A percentile compares a stretch with the other conserved stretches of the same genome.
phyloP scores from a whole-genome alignment of 495 filamentous ascomycete genomes.

The Podospora australis region DNA sequence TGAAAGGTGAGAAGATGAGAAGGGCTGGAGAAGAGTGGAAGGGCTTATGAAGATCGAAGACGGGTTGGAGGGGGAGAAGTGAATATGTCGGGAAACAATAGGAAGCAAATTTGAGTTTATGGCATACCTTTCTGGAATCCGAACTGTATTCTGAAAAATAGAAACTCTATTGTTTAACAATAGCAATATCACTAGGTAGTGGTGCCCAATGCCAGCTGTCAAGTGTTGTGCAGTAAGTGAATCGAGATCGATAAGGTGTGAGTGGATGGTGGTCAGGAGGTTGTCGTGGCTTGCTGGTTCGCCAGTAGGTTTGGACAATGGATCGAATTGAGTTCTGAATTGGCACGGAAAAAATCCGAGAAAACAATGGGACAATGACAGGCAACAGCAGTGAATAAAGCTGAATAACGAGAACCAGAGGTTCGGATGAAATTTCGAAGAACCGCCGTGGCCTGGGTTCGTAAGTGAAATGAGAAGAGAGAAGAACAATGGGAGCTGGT shows the following conservation, averaged over 20 bases:
- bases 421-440: not conserved
- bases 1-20: not conserved
- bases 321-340: not conserved
- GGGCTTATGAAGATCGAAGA: no score
- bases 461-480: no score
- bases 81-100: not conserved
- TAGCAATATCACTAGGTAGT: no score
- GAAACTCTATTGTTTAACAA: not conserved
- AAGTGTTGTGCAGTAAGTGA: not conserved
- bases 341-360: not conserved
- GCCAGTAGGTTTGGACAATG: no score
- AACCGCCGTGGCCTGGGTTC: no score
- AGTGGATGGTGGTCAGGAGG: not conserved
- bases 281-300: not conserved
- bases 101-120: not conserved
- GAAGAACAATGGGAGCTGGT: no score
- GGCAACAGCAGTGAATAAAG: not conserved
- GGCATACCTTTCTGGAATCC: not conserved
- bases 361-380: not conserved
- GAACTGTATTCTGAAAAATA: not conserved
- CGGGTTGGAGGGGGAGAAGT: not conserved
- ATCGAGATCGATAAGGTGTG: not conserved
- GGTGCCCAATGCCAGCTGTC: conserved; percentile 25
- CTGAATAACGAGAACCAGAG: not conserved
- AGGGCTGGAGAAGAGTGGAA: not conserved